Conservation (phyloP, 2,329 filamentous ascomycete species). For the Trichoderma atroviride region DNA sequence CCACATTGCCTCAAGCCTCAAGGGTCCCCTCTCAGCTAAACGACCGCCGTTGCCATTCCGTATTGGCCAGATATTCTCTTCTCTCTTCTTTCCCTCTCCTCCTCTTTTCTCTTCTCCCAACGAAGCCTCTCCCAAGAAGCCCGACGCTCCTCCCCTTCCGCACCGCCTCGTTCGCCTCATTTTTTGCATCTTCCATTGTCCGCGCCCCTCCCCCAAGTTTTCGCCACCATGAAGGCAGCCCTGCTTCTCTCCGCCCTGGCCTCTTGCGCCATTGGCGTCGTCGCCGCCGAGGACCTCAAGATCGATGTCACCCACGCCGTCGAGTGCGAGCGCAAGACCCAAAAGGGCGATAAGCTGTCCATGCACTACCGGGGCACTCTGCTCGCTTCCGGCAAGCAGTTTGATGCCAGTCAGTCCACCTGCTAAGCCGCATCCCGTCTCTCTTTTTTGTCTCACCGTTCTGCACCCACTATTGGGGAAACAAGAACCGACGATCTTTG, state of each 20-base stretch:
- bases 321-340: constrained; percentile 77
- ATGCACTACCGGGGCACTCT: constrained; percentile 91
- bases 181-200: neutral
- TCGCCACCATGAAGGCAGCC: constrained; percentile 52
- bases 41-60: neutral
- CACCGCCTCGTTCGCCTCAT: neutral
- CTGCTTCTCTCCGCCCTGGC: constrained; percentile 55
- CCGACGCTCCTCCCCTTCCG: neutral
- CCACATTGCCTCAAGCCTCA: constrained; percentile 12
- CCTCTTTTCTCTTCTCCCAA: neutral
- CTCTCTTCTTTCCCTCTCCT: neutral
- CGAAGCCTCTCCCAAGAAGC: neutral
- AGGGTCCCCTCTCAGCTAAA: constrained; percentile 6
- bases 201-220: constrained; percentile 13
- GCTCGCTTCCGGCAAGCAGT: constrained; percentile 70
- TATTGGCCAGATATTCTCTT: neutral
- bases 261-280: constrained; percentile 52
- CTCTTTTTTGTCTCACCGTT: neutral
- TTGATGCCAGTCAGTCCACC: constrained; percentile 67
- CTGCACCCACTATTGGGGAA: neutral
- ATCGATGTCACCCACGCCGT: constrained; percentile 76
- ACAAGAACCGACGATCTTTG: neutral
- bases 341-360: constrained; percentile 75
- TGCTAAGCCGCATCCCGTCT: neutral
- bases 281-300: constrained; percentile 66